Percentiles rank a stretch among this genome's conserved stretches.
These are phyloP conservation scores for Aureobasidium subglaciale DNA, from an alignment of 2,329 filamentous ascomycete genomes.

Conservation along the genomic window DNA sequence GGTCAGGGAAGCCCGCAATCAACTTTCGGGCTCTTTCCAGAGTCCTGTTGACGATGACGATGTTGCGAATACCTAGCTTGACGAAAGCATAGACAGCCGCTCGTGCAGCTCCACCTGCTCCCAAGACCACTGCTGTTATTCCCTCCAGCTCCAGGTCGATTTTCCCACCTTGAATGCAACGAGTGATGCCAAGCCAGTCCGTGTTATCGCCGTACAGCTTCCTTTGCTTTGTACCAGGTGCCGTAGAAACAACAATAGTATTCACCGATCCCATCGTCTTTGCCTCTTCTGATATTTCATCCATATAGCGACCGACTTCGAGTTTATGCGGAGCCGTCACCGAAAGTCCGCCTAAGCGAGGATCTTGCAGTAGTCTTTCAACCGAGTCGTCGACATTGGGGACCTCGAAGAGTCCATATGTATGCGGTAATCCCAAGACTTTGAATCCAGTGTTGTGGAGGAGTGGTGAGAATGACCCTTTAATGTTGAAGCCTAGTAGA, in stretches of 20 bases:
- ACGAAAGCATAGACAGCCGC: background rate
- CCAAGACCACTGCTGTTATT: background rate
- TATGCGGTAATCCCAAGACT: background rate
- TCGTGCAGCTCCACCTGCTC: background rate
- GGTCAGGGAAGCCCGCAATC: background rate
- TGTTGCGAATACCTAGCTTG: background rate
- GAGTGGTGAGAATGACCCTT: background rate
- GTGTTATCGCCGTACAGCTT: background rate
- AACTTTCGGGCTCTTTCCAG: background rate
- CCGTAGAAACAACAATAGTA: background rate
- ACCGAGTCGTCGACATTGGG: background rate
- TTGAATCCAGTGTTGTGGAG: conserved; percentile 2
- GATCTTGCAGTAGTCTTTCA: background rate
- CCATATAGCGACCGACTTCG: background rate
- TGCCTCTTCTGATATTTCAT: background rate
- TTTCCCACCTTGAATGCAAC: background rate
- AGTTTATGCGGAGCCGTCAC: conserved; percentile 4
- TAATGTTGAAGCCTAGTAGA: background rate
- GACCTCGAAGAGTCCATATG: background rate
- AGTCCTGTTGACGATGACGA: background rate
- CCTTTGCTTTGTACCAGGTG: background rate
- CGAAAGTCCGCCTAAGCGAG: background rate
- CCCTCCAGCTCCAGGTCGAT: background rate
- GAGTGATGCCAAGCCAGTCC: background rate
- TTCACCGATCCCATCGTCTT: background rate